Base-by-base conservation (phyloP, 768 basidiomycete species). In the Leccinellum albellum region DNA sequence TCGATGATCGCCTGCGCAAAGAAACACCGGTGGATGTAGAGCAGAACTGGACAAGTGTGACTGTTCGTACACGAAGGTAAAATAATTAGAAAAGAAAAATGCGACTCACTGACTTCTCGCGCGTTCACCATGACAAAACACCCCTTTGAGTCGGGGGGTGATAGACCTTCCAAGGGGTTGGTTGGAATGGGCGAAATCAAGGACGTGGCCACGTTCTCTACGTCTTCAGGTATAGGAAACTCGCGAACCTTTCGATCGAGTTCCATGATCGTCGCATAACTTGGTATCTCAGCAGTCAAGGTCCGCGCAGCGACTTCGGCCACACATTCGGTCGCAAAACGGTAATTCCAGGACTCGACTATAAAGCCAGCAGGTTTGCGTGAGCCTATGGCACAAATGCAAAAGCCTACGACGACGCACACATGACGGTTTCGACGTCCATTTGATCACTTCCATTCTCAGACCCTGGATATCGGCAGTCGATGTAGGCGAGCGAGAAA, bases 1-100 rank as follows among this genome's bases (percentile, higher is more conserved):
- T 88, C 85, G 24, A 85, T 82, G 61, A 88, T 81, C 3, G 87
- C 87, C 64, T 85, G 84, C 1, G 87, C 86, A 58, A 88, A 88
- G 75, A 86, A 89, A 56, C 78, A 78, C 24, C 86, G 78, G 62
- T 86, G 85, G 31, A 88, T 79, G 65, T 84, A 84, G 65, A 86
- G 74, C 17, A 86, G 73, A 21, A 83, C 85, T 85, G 51, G 26
- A 12, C 35, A 58, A 20, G 48, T 12, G 32, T 60, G 57, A 59
- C 8, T 15, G 21, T 40, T 50, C 50, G 47, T 28, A 40, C 29
- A 21, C 0, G 6, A 23, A 3, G 53, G 17, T 32, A 14, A 42
- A 3, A 24, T 14, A 14, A 24, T 24, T n/a, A 23, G 20, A 46
- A 24, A 21, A 12, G 20, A 54, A n/a, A 28, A 56, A 47, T 15